These are phyloP conservation scores for Protomyces inundatus DNA, from an alignment of 1,139 yeast genomes.

Conservation along the genomic window DNA sequence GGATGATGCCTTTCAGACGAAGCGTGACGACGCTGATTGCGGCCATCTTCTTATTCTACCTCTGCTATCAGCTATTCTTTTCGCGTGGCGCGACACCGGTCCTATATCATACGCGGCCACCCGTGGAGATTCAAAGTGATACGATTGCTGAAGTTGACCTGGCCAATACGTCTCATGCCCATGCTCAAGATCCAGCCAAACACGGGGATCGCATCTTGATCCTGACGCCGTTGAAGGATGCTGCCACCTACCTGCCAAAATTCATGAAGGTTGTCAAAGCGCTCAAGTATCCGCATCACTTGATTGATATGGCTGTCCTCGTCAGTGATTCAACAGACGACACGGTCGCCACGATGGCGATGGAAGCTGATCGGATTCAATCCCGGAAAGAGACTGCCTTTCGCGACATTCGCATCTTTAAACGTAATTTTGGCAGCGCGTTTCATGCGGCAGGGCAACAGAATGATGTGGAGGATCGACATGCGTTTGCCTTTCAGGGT, in stretches of 20 bases:
- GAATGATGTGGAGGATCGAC: slow-evolving; percentile 52
- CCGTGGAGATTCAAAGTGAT: slow-evolving; percentile 30
- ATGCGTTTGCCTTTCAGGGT: slow-evolving; percentile 85
- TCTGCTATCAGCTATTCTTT: neutral
- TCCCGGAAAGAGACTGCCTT: slow-evolving; percentile 39
- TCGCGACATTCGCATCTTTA: slow-evolving; percentile 67
- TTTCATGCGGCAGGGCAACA: slow-evolving; percentile 36
- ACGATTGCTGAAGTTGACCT: slow-evolving; percentile 46
- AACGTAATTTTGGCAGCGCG: slow-evolving; percentile 83
- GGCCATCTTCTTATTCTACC: neutral
- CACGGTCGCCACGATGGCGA: slow-evolving; percentile 63
- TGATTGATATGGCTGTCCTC: slow-evolving; percentile 77
- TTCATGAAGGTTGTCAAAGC: slow-evolving; percentile 83
- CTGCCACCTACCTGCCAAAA: slow-evolving; percentile 71
- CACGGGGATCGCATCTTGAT: slow-evolving; percentile 63
- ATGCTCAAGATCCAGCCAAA: slow-evolving; percentile 45
- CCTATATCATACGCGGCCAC: slow-evolving; percentile 33
- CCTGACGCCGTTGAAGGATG: slow-evolving; percentile 75
- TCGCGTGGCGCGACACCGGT: slow-evolving; percentile 35
- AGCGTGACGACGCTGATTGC: neutral
- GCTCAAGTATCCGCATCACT: slow-evolving; percentile 72
- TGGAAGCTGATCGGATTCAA: slow-evolving; percentile 38
- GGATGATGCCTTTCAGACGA: no score
- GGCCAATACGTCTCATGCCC: slow-evolving; percentile 37
- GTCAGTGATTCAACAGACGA: slow-evolving; percentile 71